These are phyloP conservation scores for Picea sitchensis DNA, from an alignment of 75 land plant species.

Conservation along the genomic window DNA sequence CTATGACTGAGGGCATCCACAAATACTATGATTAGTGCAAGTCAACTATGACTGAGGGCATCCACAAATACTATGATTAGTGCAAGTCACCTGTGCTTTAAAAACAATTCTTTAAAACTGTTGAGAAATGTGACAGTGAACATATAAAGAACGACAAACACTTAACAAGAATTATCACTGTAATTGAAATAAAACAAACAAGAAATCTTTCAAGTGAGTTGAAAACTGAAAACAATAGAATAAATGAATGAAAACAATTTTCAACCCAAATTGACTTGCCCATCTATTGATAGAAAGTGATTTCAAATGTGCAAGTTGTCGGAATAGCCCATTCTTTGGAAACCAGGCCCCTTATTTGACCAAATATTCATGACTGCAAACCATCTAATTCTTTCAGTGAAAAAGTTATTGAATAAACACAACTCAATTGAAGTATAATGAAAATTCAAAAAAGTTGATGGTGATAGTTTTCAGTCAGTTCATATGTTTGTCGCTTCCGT, in stretches of 20 bases:
- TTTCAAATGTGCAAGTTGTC: background rate
- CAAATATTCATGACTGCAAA: background rate
- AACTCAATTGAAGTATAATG: background rate
- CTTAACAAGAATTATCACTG: no score
- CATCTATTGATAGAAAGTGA: background rate
- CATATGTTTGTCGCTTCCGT: background rate
- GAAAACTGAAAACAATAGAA: background rate
- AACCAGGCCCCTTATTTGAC: slow-evolving; percentile 32
- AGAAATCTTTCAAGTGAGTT: background rate
- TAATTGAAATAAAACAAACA: background rate
- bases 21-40: background rate
- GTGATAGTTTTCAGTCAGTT: background rate
- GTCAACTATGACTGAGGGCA: background rate
- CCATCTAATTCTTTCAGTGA: background rate
- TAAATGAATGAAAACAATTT: background rate
- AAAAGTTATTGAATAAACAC: background rate
- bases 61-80: background rate
- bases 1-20: background rate
- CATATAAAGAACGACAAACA: background rate
- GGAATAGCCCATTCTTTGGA: background rate
- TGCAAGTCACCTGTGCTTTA: background rate
- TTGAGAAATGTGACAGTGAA: background rate
- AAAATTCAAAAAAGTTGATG: background rate
- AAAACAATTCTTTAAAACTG: background rate
- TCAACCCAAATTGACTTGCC: background rate